Conservation (phyloP, 257 asterid genomes). For the Petunia secreta region DNA sequence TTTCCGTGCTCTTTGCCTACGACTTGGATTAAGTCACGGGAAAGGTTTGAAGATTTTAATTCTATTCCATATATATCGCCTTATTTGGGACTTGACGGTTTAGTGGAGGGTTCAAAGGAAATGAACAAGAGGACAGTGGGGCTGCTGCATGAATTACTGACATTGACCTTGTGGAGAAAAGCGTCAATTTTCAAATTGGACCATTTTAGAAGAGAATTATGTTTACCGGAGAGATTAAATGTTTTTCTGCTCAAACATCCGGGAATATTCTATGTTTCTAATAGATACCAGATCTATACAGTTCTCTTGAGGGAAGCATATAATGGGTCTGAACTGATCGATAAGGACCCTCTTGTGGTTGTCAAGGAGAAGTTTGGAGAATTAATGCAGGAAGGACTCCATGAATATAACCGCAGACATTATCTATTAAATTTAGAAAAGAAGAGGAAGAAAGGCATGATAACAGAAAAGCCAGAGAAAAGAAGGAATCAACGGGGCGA, state of each 20-base stretch:
- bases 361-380: constrained; percentile 91
- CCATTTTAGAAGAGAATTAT: constrained; percentile 78
- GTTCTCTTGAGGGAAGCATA: constrained; percentile 87
- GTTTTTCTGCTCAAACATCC: constrained; percentile 82
- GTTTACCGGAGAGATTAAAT: constrained; percentile 71
- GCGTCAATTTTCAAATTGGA: constrained; percentile 66
- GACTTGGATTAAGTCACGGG: constrained; percentile 63
- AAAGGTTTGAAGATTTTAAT: constrained; percentile 76
- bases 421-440: constrained; percentile 68
- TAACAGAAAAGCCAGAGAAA: constrained; percentile 38
- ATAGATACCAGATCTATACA: constrained; percentile 50
- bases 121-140: constrained; percentile 75
- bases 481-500: constrained; percentile 33
- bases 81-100: constrained; percentile 39
- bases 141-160: constrained; percentile 75
- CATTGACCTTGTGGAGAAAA: constrained; percentile 84
- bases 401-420: constrained; percentile 76
- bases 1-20: constrained; percentile 70
- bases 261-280: constrained; percentile 45
- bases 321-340: constrained; percentile 62
- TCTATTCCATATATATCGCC: constrained; percentile 81
- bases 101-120: constrained; percentile 61
- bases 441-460: constrained; percentile 64
- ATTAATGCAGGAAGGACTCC: constrained; percentile 88
- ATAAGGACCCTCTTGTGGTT: constrained; percentile 78